Percentiles rank a stretch among this genome's conserved stretches.
These are phyloP conservation scores for Pilaira anomala DNA, from an alignment of 192 early-diverging fungal genomes.

Conservation along the genomic window DNA sequence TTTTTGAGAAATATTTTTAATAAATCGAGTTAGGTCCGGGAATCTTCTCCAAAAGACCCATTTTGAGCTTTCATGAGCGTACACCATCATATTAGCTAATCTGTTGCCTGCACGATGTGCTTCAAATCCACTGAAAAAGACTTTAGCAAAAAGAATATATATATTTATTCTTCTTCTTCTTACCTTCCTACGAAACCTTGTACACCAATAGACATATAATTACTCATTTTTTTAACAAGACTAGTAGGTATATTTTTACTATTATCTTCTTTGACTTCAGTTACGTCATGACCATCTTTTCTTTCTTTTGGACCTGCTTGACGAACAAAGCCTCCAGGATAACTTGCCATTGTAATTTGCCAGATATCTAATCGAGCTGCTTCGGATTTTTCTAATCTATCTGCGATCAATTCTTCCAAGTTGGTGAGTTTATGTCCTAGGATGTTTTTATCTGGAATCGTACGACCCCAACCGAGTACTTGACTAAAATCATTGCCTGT, in stretches of 20 bases:
- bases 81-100: conserved; percentile 62
- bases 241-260: not conserved
- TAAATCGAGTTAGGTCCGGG: conserved; percentile 56
- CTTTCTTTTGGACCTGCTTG: conserved; percentile 56
- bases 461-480: conserved; percentile 75
- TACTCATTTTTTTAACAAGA: conserved; percentile 58
- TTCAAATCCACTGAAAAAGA: conserved; percentile 56
- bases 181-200: conserved; percentile 62
- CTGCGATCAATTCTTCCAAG: conserved; percentile 54
- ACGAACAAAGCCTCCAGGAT: conserved; percentile 60
- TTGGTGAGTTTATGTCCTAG: conserved; percentile 55
- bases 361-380: conserved; percentile 68
- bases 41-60: conserved; percentile 62
- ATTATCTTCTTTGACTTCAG: conserved; percentile 17
- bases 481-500: conserved; percentile 77
- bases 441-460: conserved; percentile 51
- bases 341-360: conserved; percentile 57
- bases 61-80: conserved; percentile 57
- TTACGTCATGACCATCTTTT: conserved; percentile 38
- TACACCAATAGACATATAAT: conserved; percentile 72
- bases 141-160: too few relatives aligned
- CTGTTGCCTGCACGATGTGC: conserved; percentile 62
- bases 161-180: too few relatives aligned
- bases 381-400: conserved; percentile 56
- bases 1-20: conserved; percentile 55